Evolutionary conservation across 1,284 basidiomycete genomes (phyloP), one percentile per base, ranked within the genome.

Genomic region (Microbotryum silenes-acaulis): DNA sequence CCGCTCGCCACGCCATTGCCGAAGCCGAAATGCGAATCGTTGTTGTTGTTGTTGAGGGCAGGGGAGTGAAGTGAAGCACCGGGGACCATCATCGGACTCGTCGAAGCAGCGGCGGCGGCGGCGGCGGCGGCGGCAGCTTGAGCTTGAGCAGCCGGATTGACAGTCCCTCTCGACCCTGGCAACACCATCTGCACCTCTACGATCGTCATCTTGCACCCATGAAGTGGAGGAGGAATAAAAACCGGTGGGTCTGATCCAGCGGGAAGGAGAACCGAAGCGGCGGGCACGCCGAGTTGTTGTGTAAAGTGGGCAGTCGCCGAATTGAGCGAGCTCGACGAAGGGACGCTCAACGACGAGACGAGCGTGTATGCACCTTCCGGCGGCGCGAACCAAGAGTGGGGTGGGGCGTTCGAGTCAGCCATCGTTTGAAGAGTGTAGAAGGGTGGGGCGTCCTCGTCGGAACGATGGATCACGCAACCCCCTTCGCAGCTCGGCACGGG

Each of bases 131-230:
- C 33, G 27, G 12, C 18, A 23, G 31, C 20, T 27, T 52, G 37
- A 45, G 44, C 4, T 7, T 78, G 14, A 79, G 83, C 72, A 81
- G 58, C n/a, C 78, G 72, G 9, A 79, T 77, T 29, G 82, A 77
- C 25, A 79, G 76, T 60, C 45, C 47, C 20, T 51, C 47, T 33
- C 51, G 63, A 7, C 59, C 63, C 16, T 44, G 31, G 25, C 27
- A 25, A 10, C 12, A 33, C 12, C 21, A 53, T 29, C 33, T 33
- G 23, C 23, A 53, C 31, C 27, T 1, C 54, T 25, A 0, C 31
- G 21, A 18, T 29, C n/a, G 9, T 47, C 49, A 42, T 16, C 42
- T 21, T 55, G 54, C 9, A 33, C 37, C 14, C 49, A 12, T 14
- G 37, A 42, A 14, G 57, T 16, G 27, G 52, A 23, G 21, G 46